Conservation (phyloP, 179 eudicot genomes). For the Beta lomatogona region DNA sequence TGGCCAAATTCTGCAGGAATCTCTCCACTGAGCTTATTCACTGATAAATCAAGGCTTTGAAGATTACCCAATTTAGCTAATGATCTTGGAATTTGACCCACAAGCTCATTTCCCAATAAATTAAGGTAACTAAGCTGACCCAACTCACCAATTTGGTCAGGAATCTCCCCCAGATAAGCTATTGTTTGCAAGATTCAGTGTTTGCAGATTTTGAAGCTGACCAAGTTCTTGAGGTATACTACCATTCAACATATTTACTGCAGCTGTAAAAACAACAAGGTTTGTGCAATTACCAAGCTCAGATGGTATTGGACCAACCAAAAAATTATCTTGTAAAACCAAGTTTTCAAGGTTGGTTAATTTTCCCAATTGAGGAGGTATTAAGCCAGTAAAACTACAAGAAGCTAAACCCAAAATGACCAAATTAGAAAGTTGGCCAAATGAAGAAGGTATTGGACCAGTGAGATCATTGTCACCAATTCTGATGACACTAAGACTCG, state of each 20-base stretch:
- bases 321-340: slow-evolving; percentile 63
- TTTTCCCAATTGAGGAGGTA: slow-evolving; percentile 64
- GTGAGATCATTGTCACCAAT: slow-evolving; percentile 82
- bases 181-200: slow-evolving; percentile 76
- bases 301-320: slow-evolving; percentile 65
- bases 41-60: slow-evolving; percentile 71
- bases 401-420: slow-evolving; percentile 77
- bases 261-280: slow-evolving; percentile 55
- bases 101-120: slow-evolving; percentile 73
- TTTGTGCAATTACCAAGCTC: slow-evolving; percentile 67
- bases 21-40: slow-evolving; percentile 67
- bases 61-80: slow-evolving; percentile 53
- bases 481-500: slow-evolving; percentile 53
- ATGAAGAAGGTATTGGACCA: slow-evolving; percentile 60
- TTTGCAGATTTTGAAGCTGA: slow-evolving; percentile 48
- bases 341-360: slow-evolving; percentile 50
- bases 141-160: slow-evolving; percentile 59
- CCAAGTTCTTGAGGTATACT: slow-evolving; percentile 59
- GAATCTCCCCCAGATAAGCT: slow-evolving; percentile 66
- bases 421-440: slow-evolving; percentile 62
- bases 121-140: slow-evolving; percentile 68
- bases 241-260: slow-evolving; percentile 69
- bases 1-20: slow-evolving; percentile 70
- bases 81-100: slow-evolving; percentile 63
- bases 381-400: slow-evolving; percentile 60